These are phyloP conservation scores for Starmerella asiatica DNA, from an alignment of 805 yeast species.

Conservation along the genomic window DNA sequence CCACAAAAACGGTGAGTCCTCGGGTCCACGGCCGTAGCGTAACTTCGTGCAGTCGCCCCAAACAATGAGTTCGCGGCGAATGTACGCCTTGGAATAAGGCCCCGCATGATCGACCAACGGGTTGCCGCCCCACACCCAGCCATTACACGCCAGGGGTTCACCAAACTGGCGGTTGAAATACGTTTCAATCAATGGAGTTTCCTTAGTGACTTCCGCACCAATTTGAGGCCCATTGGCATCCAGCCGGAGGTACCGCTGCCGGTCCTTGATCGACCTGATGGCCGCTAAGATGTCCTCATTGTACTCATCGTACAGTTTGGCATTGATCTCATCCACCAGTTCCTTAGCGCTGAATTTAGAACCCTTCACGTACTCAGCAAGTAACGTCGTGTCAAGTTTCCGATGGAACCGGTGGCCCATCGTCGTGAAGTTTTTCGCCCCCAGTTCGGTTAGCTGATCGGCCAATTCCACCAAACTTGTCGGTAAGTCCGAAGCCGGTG, in stretches of 20 bases:
- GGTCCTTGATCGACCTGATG: conserved; percentile 53
- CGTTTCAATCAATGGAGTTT: conserved; percentile 59
- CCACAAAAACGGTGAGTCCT: conserved; percentile 87
- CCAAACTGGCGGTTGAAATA: conserved; percentile 58
- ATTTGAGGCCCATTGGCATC: conserved; percentile 71
- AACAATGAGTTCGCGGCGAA: conserved; percentile 82
- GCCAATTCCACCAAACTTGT: conserved; percentile 32
- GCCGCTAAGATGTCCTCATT: conserved; percentile 61
- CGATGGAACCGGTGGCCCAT: conserved; percentile 46
- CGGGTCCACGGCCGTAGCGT: conserved; percentile 63
- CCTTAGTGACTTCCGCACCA: conserved; percentile 39
- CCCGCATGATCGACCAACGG: conserved; percentile 92
- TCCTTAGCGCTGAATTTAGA: conserved; percentile 22
- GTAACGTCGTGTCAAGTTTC: conserved; percentile 35
- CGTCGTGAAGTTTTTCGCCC: conserved; percentile 29
- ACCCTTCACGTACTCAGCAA: conserved; percentile 40
- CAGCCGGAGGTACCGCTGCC: conserved; percentile 63
- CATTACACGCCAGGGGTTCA: conserved; percentile 67
- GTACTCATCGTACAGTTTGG: conserved; percentile 54
- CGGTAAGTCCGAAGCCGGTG: conserved; percentile 35
- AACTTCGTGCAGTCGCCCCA: conserved; percentile 97
- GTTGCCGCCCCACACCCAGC: conserved; percentile 98
- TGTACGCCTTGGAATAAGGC: conserved; percentile 57
- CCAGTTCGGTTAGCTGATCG: conserved; percentile 29
- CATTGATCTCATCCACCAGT: conserved; percentile 65